Conservation (phyloP, 805 yeast species). For the Phaffomyces opuntiae region DNA sequence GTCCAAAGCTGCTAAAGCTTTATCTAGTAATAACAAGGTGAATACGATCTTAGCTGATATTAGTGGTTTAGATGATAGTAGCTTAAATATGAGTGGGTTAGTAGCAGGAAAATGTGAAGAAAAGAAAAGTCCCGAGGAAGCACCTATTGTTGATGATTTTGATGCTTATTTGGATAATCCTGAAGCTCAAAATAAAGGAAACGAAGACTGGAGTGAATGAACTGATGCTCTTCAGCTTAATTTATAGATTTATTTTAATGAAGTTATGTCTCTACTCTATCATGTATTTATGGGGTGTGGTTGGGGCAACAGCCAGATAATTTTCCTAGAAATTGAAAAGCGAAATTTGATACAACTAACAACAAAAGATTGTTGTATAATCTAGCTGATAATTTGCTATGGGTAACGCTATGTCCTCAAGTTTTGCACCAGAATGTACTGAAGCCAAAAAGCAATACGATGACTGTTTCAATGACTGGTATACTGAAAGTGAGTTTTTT, state of each 20-base stretch:
- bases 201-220: conserved; percentile 18
- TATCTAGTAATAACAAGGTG: conserved; percentile 18
- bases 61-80: conserved; percentile 16
- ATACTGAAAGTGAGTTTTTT: conserved; percentile 63
- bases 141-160: conserved; percentile 14
- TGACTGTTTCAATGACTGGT: conserved; percentile 92
- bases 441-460: conserved; percentile 81
- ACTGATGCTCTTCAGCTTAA: neutral
- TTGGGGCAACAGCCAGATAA: neutral
- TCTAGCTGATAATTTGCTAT: conserved; percentile 24
- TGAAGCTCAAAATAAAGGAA: neutral
- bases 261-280: neutral
- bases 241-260: neutral
- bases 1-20: neutral
- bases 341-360: neutral
- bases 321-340: neutral
- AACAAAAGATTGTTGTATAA: neutral
- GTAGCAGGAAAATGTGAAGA: neutral
- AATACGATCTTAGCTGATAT: conserved; percentile 20
- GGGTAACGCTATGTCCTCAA: conserved; percentile 75
- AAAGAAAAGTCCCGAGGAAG: neutral
- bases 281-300: neutral
- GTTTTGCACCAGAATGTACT: conserved; percentile 97
- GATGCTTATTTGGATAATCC: conserved; percentile 20
- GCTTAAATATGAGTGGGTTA: conserved; percentile 14